These are phyloP conservation scores for Colletotrichum endophyticum DNA, from an alignment of 2,329 filamentous ascomycete genomes.

Conservation along the genomic window DNA sequence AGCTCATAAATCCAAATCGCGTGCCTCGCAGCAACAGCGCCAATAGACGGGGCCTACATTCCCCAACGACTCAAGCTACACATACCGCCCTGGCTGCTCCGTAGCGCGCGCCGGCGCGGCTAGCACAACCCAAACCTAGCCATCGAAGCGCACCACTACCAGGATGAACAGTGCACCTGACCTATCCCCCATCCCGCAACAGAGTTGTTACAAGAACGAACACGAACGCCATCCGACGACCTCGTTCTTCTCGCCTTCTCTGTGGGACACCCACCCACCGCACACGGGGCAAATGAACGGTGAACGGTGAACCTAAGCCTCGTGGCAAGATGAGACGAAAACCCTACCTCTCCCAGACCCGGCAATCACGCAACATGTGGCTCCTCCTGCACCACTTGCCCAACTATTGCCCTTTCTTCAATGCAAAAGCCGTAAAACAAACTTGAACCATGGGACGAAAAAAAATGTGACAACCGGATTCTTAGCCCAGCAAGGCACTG, in stretches of 20 bases:
- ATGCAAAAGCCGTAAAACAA: neutral
- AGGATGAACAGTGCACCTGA: neutral
- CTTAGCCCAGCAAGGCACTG: neutral
- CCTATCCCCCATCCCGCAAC: neutral
- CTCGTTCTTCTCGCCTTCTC: neutral
- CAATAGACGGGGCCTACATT: neutral
- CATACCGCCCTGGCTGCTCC: neutral
- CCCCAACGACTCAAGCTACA: neutral
- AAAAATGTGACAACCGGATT: neutral
- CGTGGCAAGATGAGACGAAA: constrained; percentile 3
- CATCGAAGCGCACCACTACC: neutral
- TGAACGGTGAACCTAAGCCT: neutral
- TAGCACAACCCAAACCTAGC: neutral
- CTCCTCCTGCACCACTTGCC: neutral
- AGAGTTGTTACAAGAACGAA: neutral
- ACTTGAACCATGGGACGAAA: neutral
- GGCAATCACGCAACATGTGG: neutral
- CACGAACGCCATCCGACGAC: neutral
- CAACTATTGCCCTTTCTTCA: neutral
- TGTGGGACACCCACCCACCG: neutral
- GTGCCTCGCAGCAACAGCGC: neutral
- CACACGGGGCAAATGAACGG: neutral
- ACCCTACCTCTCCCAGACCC: neutral
- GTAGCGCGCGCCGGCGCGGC: neutral
- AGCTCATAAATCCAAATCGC: neutral